Conservation (phyloP, 306 rosid species). For the Senna tora region DNA sequence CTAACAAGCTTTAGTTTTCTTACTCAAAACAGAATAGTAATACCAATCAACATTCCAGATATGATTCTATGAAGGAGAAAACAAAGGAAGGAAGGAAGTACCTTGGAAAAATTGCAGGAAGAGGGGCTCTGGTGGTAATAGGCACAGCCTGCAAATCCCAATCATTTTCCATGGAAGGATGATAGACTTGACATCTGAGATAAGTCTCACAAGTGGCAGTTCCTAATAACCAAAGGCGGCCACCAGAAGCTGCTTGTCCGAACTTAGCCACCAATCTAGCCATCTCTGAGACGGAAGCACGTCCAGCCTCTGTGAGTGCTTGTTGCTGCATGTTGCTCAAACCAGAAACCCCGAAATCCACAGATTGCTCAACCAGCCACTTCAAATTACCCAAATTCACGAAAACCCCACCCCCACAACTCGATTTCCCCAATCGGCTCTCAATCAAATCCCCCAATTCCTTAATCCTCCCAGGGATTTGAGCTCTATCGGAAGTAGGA, state of each 20-base stretch:
- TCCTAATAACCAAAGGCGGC: slow-evolving; percentile 82
- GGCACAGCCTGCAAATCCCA: slow-evolving; percentile 99
- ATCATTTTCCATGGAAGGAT: slow-evolving; percentile 93
- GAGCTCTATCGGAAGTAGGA: slow-evolving; percentile 59
- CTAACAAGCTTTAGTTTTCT: slow-evolving; percentile 10
- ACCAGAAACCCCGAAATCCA: slow-evolving; percentile 46
- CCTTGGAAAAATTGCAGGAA: slow-evolving; percentile 77
- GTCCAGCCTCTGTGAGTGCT: slow-evolving; percentile 70
- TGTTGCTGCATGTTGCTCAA: slow-evolving; percentile 61
- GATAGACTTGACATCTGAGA: slow-evolving; percentile 98
- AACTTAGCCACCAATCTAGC: slow-evolving; percentile 62
- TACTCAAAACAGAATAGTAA: too few species aligned
- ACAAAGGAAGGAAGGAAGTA: slow-evolving; percentile 27
- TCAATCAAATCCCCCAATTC: slow-evolving; percentile 76
- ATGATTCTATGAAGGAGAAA: slow-evolving; percentile 31
- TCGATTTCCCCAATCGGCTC: slow-evolving; percentile 46
- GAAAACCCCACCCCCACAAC: slow-evolving; percentile 60
- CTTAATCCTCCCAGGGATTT: slow-evolving; percentile 53
- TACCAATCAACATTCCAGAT: slow-evolving; percentile 22
- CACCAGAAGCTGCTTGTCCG: slow-evolving; percentile 57
- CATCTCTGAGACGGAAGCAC: slow-evolving; percentile 79
- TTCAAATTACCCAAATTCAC: slow-evolving; percentile 90
- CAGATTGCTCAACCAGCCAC: slow-evolving; percentile 89
- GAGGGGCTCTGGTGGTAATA: slow-evolving; percentile 66
- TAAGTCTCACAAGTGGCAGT: slow-evolving; percentile 98